Evolutionary conservation across 495 filamentous ascomycete species (phyloP).

Genomic region (Oidiodendron maius): DNA sequence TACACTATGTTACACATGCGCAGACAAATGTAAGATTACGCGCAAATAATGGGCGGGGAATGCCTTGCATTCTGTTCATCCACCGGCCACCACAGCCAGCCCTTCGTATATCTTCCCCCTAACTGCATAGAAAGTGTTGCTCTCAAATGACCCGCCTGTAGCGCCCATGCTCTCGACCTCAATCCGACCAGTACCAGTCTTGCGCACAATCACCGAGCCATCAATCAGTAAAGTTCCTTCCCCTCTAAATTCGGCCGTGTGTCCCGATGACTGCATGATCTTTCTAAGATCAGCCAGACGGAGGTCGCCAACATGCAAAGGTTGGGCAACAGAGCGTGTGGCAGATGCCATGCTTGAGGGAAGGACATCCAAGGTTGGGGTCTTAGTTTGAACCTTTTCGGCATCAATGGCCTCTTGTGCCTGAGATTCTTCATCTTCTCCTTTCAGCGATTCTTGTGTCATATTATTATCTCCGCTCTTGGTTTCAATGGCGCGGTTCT

Average conservation of each 20-base stretch:
- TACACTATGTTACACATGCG: neutral
- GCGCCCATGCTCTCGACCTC: constrained; percentile 78
- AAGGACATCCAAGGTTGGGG: constrained; percentile 70
- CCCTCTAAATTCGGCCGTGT: constrained; percentile 87
- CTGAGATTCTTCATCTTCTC: constrained; percentile 26
- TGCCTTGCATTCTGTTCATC: constrained; percentile 25
- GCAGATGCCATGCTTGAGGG: constrained; percentile 72
- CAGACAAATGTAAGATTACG: constrained; percentile 13
- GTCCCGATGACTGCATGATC: constrained; percentile 73
- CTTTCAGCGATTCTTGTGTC: constrained; percentile 57
- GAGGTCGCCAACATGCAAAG: constrained; percentile 91
- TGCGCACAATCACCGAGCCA: constrained; percentile 79
- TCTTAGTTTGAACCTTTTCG: constrained; percentile 10
- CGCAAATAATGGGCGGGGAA: constrained; percentile 2
- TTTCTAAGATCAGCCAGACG: constrained; percentile 82
- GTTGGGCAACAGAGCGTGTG: constrained; percentile 71
- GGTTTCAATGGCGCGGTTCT: constrained; percentile 23
- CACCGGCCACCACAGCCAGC: constrained; percentile 71
- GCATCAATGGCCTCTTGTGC: constrained; percentile 7
- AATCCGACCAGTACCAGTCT: constrained; percentile 77
- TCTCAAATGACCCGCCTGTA: constrained; percentile 31
- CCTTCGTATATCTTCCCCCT: constrained; percentile 80
- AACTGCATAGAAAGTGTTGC: constrained; percentile 66
- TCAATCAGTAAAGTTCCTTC: constrained; percentile 91
- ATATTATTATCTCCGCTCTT: constrained; percentile 49